phyloP scores from a whole-genome alignment of 2,329 filamentous ascomycete species.

The Periconia macrospinosa region DNA sequence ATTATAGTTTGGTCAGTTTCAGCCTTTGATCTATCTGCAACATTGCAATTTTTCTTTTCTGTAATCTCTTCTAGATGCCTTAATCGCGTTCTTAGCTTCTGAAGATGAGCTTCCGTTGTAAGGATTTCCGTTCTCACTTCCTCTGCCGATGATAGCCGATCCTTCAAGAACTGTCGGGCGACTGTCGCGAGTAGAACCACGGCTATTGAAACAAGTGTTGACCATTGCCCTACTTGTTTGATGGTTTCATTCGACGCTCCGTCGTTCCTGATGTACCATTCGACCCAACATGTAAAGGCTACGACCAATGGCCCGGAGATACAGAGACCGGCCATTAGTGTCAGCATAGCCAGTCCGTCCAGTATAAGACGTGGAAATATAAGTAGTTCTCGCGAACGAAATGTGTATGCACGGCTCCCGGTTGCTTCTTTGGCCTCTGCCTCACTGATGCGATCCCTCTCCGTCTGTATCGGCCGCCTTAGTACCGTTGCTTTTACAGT shows the following conservation, averaged over 20 bases:
- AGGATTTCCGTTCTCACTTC: conserved; percentile 1
- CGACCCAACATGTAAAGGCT: conserved; percentile 15
- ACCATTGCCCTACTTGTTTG: conserved; percentile 13
- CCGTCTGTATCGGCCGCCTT: no score
- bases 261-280: conserved; percentile 17
- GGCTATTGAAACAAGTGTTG: conserved; percentile 4
- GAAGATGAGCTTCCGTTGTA: neutral
- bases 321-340: conserved; percentile 4
- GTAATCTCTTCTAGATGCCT: no score
- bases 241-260: conserved; percentile 9
- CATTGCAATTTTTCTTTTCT: no score
- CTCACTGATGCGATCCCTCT: no score
- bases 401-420: no score
- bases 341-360: conserved; percentile 3
- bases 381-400: neutral
- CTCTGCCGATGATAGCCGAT: neutral
- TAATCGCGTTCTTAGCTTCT: neutral
- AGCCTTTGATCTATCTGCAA: no score
- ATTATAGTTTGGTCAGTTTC: no score
- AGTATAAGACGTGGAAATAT: neutral
- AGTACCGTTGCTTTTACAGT: no score
- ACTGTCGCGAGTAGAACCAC: conserved; percentile 7
- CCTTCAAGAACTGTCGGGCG: conserved; percentile 4
- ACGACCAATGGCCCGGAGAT: conserved; percentile 9
- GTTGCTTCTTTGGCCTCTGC: neutral